Percentiles rank a stretch among this genome's conserved stretches.
Evolutionary conservation across 2,329 filamentous ascomycete species (phyloP).

Genomic region (Curvularia hawaiiensis): DNA sequence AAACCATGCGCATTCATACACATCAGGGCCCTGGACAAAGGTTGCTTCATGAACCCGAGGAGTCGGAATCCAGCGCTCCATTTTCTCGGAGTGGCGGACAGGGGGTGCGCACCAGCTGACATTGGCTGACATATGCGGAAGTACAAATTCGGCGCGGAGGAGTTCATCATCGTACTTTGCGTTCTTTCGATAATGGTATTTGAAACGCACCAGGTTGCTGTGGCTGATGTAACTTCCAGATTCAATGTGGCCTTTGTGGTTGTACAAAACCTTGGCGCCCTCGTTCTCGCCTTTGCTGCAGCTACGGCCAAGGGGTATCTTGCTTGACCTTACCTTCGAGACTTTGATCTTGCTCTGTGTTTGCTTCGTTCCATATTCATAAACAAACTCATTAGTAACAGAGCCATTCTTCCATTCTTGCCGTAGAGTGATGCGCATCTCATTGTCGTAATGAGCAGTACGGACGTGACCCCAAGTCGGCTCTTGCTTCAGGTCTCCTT

Average conservation of each 20-base stretch:
- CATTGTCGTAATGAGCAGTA: constrained; percentile 55
- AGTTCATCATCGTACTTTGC: constrained; percentile 60
- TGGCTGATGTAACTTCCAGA: constrained; percentile 60
- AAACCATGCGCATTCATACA: constrained; percentile 56
- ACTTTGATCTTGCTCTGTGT: constrained; percentile 43
- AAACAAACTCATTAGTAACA: constrained; percentile 55
- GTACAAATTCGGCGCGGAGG: constrained; percentile 60
- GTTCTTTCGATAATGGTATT: constrained; percentile 61
- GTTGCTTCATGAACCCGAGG: constrained; percentile 61
- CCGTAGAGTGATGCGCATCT: constrained; percentile 52
- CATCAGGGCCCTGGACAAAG: constrained; percentile 58
- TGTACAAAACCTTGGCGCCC: constrained; percentile 57
- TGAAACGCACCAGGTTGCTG: constrained; percentile 59
- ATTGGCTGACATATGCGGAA: constrained; percentile 60
- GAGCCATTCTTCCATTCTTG: constrained; percentile 54
- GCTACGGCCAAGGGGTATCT: constrained; percentile 46
- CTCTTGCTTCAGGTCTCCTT: constrained; percentile 50
- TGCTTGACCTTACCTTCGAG: constrained; percentile 46
- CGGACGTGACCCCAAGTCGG: constrained; percentile 52
- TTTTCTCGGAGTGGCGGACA: constrained; percentile 55
- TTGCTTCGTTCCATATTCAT: constrained; percentile 51
- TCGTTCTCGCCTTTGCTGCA: constrained; percentile 55
- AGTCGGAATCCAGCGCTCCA: constrained; percentile 61
- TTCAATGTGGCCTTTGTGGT: constrained; percentile 58
- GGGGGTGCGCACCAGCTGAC: constrained; percentile 62